Percentiles rank a stretch among this genome's conserved stretches.
Conservation (phyloP, 2,329 filamentous ascomycete genomes). For the Epichloe brachyelytri region DNA sequence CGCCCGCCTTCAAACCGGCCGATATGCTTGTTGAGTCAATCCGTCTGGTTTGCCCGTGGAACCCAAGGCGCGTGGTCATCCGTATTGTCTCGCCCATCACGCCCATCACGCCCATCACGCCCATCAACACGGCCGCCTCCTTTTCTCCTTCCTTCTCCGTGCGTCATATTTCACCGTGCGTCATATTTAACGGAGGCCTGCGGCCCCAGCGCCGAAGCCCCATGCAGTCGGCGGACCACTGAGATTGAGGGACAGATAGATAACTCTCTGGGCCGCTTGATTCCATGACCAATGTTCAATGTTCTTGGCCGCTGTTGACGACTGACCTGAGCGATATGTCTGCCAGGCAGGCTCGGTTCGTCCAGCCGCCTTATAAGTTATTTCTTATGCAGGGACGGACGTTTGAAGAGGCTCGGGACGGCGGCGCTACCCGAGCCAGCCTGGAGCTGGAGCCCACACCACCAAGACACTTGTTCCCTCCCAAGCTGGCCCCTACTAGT, state of each 20-base stretch:
- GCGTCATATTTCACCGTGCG: neutral
- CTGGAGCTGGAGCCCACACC: neutral
- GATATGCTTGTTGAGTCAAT: neutral
- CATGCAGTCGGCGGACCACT: neutral
- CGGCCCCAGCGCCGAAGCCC: neutral
- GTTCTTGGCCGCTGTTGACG: neutral
- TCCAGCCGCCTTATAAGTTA: no score
- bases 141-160: neutral
- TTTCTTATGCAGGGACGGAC: neutral
- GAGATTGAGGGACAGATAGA: no score
- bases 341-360: neutral
- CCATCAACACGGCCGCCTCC: neutral
- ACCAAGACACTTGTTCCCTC: neutral
- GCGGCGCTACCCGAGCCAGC: conserved; percentile 6
- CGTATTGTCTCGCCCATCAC: neutral
- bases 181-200: neutral
- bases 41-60: neutral
- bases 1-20: neutral
- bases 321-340: neutral
- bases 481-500: no score
- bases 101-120: neutral
- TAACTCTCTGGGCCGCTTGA: no score
- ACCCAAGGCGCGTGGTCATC: neutral
- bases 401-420: conserved; percentile 3
- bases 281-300: no score